phyloP scores from a whole-genome alignment of 208 protist genomes.

The Trichomonas tenax region DNA sequence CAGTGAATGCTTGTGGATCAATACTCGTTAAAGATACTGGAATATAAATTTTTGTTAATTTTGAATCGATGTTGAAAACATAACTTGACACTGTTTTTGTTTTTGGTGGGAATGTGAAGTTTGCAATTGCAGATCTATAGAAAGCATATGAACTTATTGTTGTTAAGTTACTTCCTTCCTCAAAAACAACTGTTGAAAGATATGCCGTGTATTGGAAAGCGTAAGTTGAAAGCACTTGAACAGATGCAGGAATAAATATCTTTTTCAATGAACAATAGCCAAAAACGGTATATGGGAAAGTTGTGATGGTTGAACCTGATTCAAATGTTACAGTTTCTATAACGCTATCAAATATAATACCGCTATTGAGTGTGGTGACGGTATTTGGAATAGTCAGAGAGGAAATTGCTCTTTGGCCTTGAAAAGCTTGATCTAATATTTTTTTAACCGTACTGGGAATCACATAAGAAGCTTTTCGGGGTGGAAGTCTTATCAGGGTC shows the following conservation, averaged over 20 bases:
- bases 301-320: too few relatives aligned
- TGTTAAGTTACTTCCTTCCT: background rate
- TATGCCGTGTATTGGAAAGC: background rate
- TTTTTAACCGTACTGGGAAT: background rate
- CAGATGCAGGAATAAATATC: background rate
- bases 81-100: background rate
- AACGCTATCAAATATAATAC: too few relatives aligned
- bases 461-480: background rate
- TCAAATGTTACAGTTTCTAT: too few relatives aligned
- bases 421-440: background rate
- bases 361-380: background rate
- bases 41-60: background rate
- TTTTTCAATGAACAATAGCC: too few relatives aligned
- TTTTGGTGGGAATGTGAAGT: background rate
- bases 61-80: background rate
- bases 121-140: background rate
- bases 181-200: background rate
- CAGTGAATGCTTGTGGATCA: background rate
- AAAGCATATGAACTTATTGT: background rate
- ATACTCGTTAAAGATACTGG: background rate
- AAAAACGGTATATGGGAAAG: too few relatives aligned
- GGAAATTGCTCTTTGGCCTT: background rate
- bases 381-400: background rate
- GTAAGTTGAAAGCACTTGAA: background rate
- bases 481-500: background rate